These are phyloP conservation scores for Starmerella ratchasimensis DNA, from an alignment of 805 yeast species.

Conservation along the genomic window DNA sequence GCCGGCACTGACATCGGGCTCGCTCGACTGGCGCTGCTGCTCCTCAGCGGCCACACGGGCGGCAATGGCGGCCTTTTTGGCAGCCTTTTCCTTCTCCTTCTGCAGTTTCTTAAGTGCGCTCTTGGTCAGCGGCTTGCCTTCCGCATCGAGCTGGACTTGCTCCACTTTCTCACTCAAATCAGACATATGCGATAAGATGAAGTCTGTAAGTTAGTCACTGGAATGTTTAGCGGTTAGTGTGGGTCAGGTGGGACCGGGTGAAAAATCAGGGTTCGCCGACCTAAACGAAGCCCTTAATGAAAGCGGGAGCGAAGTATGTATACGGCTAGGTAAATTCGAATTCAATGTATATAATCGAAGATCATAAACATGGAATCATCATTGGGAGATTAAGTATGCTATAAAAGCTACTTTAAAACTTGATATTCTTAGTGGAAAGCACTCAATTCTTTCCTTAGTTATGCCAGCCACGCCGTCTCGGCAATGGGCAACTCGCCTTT, in stretches of 20 bases:
- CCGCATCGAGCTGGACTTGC: constrained; percentile 38
- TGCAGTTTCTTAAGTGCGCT: constrained; percentile 90
- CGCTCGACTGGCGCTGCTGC: constrained; percentile 62
- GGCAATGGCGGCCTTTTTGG: constrained; percentile 85
- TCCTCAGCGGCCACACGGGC: constrained; percentile 75
- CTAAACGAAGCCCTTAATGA: neutral
- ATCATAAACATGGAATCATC: too few relatives aligned
- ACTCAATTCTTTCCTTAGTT: neutral
- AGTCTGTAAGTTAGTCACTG: neutral
- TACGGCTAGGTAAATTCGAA: too few relatives aligned
- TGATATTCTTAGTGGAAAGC: too few relatives aligned
- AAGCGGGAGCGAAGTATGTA: too few relatives aligned
- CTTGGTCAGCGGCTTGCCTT: constrained; percentile 80
- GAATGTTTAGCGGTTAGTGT: neutral
- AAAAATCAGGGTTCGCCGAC: neutral
- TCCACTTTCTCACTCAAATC: constrained; percentile 15
- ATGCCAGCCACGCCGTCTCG: constrained; percentile 5
- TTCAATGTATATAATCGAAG: too few relatives aligned
- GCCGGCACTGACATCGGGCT: constrained; percentile 73
- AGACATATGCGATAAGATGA: constrained; percentile 5
- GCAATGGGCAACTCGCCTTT: neutral
- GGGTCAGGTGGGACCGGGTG: neutral
- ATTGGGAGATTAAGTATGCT: too few relatives aligned
- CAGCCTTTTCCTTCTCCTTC: constrained; percentile 83
- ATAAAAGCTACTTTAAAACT: too few relatives aligned